phyloP scores from a whole-genome alignment of 176 grass and related monocot species.

The Eleusine coracana region DNA sequence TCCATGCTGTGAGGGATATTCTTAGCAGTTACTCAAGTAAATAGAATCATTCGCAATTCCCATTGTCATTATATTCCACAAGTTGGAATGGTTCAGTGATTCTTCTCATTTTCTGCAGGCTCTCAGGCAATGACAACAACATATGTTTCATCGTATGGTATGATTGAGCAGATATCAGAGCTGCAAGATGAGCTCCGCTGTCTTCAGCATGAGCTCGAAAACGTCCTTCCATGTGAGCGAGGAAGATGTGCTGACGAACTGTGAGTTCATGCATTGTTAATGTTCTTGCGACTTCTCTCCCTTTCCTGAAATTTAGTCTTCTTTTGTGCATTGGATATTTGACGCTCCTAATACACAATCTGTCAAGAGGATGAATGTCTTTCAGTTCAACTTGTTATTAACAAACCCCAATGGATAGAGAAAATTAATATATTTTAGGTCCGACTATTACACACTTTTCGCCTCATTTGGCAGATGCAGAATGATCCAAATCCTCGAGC shows the following conservation, averaged over 20 bases:
- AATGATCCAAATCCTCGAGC: constrained; percentile 76
- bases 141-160: constrained; percentile 87
- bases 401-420: background rate
- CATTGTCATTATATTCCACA: background rate
- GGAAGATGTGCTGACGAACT: constrained; percentile 76
- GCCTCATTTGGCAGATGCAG: constrained; percentile 63
- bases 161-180: constrained; percentile 77
- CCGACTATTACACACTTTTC: background rate
- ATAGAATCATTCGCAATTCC: background rate
- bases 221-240: constrained; percentile 74
- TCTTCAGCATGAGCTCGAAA: constrained; percentile 85
- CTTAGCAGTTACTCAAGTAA: constrained; percentile 79
- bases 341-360: background rate
- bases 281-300: background rate
- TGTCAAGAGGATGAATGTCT: background rate
- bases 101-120: constrained; percentile 47
- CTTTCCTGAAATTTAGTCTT: constrained; percentile 10
- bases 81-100: constrained; percentile 22
- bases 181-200: constrained; percentile 64
- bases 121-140: constrained; percentile 52
- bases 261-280: constrained; percentile 48
- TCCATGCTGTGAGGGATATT: constrained; percentile 81
- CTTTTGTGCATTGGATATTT: constrained; percentile 18
- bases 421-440: background rate
- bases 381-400: background rate